Evolutionary conservation across 257 asterid species (phyloP).

Genomic region (Coffea canephora): DNA sequence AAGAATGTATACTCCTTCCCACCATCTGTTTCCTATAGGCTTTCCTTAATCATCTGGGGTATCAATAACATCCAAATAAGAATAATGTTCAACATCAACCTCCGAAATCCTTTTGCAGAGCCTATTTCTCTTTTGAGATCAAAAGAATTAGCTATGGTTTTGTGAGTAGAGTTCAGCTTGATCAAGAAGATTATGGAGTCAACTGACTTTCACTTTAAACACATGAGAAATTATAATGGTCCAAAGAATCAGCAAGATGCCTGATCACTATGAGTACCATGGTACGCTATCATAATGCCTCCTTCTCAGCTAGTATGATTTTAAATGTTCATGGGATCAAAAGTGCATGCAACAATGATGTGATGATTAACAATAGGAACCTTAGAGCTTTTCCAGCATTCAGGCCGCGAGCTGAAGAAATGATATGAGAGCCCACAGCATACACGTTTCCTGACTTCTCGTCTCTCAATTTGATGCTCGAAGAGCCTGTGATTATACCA

Average conservation of each 20-base stretch:
- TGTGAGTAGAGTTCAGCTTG: not conserved
- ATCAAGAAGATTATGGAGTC: slow-evolving; percentile 4
- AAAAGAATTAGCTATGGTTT: not conserved
- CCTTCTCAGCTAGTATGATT: slow-evolving; percentile 14
- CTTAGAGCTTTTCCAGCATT: slow-evolving; percentile 29
- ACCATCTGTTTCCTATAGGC: slow-evolving; percentile 5
- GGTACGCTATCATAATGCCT: slow-evolving; percentile 21
- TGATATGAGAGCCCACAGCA: slow-evolving; percentile 46
- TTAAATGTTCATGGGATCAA: slow-evolving; percentile 32
- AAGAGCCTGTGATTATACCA: slow-evolving; percentile 50
- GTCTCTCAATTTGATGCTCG: slow-evolving; percentile 71
- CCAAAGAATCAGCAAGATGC: slow-evolving; percentile 27
- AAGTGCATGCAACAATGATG: slow-evolving; percentile 20
- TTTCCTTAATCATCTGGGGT: not conserved
- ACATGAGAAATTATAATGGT: slow-evolving; percentile 4
- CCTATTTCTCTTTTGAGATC: not conserved
- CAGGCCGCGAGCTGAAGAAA: slow-evolving; percentile 46
- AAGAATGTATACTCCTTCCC: not conserved
- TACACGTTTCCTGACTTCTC: slow-evolving; percentile 53
- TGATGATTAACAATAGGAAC: slow-evolving; percentile 38
- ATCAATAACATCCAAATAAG: slow-evolving; percentile 1
- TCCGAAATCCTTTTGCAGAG: slow-evolving; percentile 9
- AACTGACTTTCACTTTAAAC: not conserved
- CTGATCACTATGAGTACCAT: not conserved
- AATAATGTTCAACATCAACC: slow-evolving; percentile 9